A percentile compares a stretch with the other conserved stretches of the same genome.
These are phyloP conservation scores for Citrus inodora DNA, from an alignment of 345 rosid genomes.

Conservation along the genomic window DNA sequence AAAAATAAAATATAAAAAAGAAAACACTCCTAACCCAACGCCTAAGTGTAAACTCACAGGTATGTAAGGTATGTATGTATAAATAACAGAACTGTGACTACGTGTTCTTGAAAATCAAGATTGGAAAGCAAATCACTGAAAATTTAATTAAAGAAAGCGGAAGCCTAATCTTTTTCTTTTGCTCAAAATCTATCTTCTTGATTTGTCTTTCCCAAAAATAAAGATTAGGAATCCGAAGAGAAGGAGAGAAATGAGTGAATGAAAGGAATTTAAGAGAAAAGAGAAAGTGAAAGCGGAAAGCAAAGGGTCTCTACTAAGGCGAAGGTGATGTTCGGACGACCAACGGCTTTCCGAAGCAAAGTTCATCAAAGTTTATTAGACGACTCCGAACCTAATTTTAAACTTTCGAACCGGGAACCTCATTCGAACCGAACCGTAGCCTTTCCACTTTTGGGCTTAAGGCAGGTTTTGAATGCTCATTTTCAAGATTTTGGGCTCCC, in stretches of 20 bases:
- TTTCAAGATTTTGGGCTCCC: neutral
- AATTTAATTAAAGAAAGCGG: neutral
- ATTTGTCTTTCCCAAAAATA: neutral
- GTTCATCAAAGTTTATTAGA: no score
- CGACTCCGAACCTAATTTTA: conserved; percentile 30
- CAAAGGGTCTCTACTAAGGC: neutral
- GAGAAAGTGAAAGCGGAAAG: neutral
- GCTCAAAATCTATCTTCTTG: neutral
- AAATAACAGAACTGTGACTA: neutral
- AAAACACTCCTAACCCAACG: neutral
- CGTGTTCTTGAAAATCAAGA: neutral
- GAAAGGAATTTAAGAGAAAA: conserved; percentile 3
- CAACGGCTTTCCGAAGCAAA: conserved; percentile 46
- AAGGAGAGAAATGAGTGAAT: conserved; percentile 1
- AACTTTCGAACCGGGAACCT: conserved; percentile 25
- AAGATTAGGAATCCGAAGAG: conserved; percentile 16
- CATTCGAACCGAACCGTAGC: conserved; percentile 1
- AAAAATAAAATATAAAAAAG: no score
- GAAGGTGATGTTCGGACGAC: conserved; percentile 7
- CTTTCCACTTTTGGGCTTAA: neutral
- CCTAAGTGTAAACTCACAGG: neutral
- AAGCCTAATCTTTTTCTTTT: neutral
- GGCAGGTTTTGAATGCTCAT: neutral
- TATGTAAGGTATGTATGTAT: neutral
- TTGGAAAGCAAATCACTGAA: neutral